These are phyloP conservation scores for Linum tenue DNA, from an alignment of 345 rosid species.

Conservation along the genomic window DNA sequence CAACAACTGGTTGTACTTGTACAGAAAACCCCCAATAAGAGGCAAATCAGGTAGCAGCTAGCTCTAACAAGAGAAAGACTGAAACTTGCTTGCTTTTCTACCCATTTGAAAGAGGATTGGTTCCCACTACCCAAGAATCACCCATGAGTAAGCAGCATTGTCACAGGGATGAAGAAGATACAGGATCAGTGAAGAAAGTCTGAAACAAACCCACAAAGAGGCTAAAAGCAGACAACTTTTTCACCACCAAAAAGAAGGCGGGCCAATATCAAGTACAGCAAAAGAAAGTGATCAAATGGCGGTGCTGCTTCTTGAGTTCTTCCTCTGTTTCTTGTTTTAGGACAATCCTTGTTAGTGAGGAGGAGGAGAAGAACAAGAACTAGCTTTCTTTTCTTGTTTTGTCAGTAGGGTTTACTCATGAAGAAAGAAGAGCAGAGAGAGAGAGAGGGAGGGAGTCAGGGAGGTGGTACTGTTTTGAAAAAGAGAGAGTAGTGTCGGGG, in stretches of 20 bases:
- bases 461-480: neutral
- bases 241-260: too few relatives aligned
- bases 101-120: neutral
- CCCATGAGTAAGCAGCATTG: neutral
- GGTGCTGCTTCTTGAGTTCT: too few relatives aligned
- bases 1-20: neutral
- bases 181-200: too few relatives aligned
- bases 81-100: neutral
- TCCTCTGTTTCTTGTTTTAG: too few relatives aligned
- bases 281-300: too few relatives aligned
- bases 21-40: neutral
- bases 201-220: neutral
- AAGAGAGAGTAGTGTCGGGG: neutral
- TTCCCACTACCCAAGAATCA: neutral
- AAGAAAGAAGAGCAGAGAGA: neutral
- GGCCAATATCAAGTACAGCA: too few relatives aligned
- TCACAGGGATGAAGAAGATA: neutral
- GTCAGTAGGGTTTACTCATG: neutral
- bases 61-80: neutral
- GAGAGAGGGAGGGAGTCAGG: neutral
- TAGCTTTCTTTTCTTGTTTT: neutral
- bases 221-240: neutral
- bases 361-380: neutral
- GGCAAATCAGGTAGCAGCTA: neutral
- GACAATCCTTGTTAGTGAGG: too few relatives aligned